These are phyloP conservation scores for Pyrus communis DNA, from an alignment of 306 rosid genomes.

Conservation along the genomic window DNA sequence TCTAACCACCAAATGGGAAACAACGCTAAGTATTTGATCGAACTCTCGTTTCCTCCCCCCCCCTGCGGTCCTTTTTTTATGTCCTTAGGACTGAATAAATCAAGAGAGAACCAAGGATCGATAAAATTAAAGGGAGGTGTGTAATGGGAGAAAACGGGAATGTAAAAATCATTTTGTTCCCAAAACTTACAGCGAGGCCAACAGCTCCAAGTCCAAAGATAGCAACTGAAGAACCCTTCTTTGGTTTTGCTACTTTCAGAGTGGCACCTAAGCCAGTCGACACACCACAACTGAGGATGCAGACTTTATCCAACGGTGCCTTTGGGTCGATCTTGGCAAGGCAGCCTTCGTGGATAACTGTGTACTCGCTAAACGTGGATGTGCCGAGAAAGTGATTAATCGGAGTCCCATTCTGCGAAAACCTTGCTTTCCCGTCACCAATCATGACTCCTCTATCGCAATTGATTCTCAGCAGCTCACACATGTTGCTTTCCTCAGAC, in stretches of 20 bases:
- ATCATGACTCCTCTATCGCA: slow-evolving; percentile 27
- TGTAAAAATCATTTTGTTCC: too few species aligned
- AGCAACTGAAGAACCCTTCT: slow-evolving; percentile 28
- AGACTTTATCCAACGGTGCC: slow-evolving; percentile 36
- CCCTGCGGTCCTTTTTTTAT: too few species aligned
- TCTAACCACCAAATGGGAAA: too few species aligned
- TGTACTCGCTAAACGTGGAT: slow-evolving; percentile 38
- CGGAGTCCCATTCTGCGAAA: slow-evolving; percentile 32
- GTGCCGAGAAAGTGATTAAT: slow-evolving; percentile 35
- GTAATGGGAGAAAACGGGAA: too few species aligned
- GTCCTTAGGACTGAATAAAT: too few species aligned
- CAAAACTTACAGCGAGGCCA: slow-evolving; percentile 35
- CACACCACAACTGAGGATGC: slow-evolving; percentile 37
- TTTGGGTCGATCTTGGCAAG: slow-evolving; percentile 27
- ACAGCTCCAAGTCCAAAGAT: slow-evolving; percentile 30
- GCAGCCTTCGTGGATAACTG: slow-evolving; percentile 33
- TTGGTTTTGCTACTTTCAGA: slow-evolving; percentile 32
- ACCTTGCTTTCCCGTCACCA: slow-evolving; percentile 29
- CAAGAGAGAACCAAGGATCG: too few species aligned
- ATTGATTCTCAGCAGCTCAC: slow-evolving; percentile 29
- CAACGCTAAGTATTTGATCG: too few species aligned
- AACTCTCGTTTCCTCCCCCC: too few species aligned
- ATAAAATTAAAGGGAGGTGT: too few species aligned
- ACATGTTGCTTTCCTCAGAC: slow-evolving; percentile 35
- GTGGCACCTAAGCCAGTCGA: slow-evolving; percentile 32